Conservation (phyloP, 495 filamentous ascomycete species). For the Penicillium pulvis region DNA sequence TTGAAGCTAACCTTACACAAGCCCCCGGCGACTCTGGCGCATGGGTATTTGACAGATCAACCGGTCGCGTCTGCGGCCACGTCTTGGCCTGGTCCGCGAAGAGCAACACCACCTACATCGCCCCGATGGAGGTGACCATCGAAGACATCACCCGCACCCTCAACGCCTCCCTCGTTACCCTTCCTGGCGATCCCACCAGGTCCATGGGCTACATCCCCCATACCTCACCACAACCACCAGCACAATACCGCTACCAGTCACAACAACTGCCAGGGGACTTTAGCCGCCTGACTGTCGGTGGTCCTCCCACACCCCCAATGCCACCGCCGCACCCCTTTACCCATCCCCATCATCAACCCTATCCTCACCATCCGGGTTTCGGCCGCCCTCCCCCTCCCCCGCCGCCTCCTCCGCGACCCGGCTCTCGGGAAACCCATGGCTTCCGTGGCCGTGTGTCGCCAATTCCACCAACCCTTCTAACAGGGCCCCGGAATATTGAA, state of each 20-base stretch:
- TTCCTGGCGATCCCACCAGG: slow-evolving; percentile 39
- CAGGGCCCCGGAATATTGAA: slow-evolving; percentile 41
- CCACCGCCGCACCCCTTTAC: slow-evolving; percentile 15
- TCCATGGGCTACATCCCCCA: slow-evolving; percentile 27
- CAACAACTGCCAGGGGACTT: slow-evolving; percentile 43
- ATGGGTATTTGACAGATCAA: slow-evolving; percentile 83
- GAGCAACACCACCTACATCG: slow-evolving; percentile 80
- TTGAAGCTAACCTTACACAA: slow-evolving; percentile 31
- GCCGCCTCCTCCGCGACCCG: slow-evolving; percentile 26
- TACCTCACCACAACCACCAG: slow-evolving; percentile 8
- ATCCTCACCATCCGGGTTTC: slow-evolving; percentile 19
- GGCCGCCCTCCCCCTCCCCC: slow-evolving; percentile 21
- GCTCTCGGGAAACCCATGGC: slow-evolving; percentile 23
- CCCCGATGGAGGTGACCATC: slow-evolving; percentile 89
- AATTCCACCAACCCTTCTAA: slow-evolving; percentile 37
- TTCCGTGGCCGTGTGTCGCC: slow-evolving; percentile 25
- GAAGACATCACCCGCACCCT: slow-evolving; percentile 81
- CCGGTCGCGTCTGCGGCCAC: slow-evolving; percentile 83
- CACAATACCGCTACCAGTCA: slow-evolving; percentile 25
- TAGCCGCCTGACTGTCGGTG: slow-evolving; percentile 22
- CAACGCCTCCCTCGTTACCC: slow-evolving; percentile 42
- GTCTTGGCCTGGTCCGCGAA: slow-evolving; percentile 82
- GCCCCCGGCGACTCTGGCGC: slow-evolving; percentile 90
- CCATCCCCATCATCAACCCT: slow-evolving; percentile 13
- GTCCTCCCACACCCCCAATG: slow-evolving; percentile 13